phyloP scores from a whole-genome alignment of 75 land plant genomes.

The Cunninghamia lanceolata region DNA sequence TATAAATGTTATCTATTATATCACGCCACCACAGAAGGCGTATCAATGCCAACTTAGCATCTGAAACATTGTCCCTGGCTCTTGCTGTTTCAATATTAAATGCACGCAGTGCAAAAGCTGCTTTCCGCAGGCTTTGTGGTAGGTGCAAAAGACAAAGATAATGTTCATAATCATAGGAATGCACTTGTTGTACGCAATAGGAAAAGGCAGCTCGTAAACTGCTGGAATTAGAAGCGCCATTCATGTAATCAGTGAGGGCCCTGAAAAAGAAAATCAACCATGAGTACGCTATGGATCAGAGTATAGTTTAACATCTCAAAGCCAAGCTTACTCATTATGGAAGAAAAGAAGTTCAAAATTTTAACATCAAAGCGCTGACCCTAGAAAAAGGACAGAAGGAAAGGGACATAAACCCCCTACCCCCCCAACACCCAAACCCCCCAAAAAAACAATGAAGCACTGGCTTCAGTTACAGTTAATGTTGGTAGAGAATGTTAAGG shows the following conservation, averaged over 20 bases:
- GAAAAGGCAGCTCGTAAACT: slow-evolving; percentile 79
- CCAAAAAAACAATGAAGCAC: neutral
- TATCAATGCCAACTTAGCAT: slow-evolving; percentile 82
- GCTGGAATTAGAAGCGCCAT: slow-evolving; percentile 31
- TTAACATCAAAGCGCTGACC: neutral
- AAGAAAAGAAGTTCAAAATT: neutral
- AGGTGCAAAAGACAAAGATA: slow-evolving; percentile 89
- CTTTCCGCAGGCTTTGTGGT: slow-evolving; percentile 67
- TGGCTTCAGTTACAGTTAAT: neutral
- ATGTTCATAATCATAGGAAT: slow-evolving; percentile 85
- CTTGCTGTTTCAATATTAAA: slow-evolving; percentile 94
- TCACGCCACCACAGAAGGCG: slow-evolving; percentile 98
- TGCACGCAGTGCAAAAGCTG: slow-evolving; percentile 94
- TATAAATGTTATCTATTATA: slow-evolving; percentile 73
- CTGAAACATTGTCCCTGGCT: slow-evolving; percentile 79
- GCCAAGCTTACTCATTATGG: neutral
- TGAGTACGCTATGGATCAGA: neutral
- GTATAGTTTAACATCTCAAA: neutral
- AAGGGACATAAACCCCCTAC: neutral
- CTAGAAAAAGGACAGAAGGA: neutral
- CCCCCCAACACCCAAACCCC: neutral
- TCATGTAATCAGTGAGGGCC: slow-evolving; percentile 27
- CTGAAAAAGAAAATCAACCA: neutral
- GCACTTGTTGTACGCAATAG: slow-evolving; percentile 89
- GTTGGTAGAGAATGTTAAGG: neutral